Base-by-base conservation (phyloP, 176 grass and related monocot genomes). In the Miscanthus lutarioriparius region DNA sequence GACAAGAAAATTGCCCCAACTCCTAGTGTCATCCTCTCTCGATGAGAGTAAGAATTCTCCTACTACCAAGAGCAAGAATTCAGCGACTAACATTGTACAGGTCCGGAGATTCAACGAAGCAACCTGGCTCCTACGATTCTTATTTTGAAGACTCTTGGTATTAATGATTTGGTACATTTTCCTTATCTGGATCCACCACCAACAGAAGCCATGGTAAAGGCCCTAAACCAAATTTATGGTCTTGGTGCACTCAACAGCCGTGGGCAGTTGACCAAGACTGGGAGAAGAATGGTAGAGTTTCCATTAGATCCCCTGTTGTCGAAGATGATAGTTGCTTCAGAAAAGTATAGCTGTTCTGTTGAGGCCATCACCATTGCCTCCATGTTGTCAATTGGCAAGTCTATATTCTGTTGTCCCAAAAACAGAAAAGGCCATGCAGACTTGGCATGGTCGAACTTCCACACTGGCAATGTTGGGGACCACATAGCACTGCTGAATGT, bases 81-180 rank as follows among this genome's bases (percentile, higher is more conserved):
- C n/a, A n/a, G n/a, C n/a, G n/a, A n/a, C n/a, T n/a, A n/a, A n/a
- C n/a, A n/a, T n/a, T n/a, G n/a, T n/a, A n/a, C 10, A 43, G 41
- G 10, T 75, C 90, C 86, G 10, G 90, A 92, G 72, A 95, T 95
- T 77, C 90, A 95, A 66, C 83, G 93, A 53, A 95, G 88, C n/a
- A 95, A 91, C 67, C 83, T 95, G 41, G 41, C 41, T 43, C 41
- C 10, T 43, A 3, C 12, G 10, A 43, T 43, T 43, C 41, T 43
- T 43, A 43, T 43, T 43, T 43, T 43, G 41, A 43, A 43, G 41
- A 12, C 10, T 79, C 80, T 95, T 19, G 90, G 90, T 37, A 95
- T 92, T 86, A 83, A 95, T 68, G 93, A 95, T 49, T 90, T 95
- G 86, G 90, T 95, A 61, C 92, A 95, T 88, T 95, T 95, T 85